These are phyloP conservation scores for Talaromyces sp. DNA, from an alignment of 2,329 filamentous ascomycete species.

Conservation along the genomic window DNA sequence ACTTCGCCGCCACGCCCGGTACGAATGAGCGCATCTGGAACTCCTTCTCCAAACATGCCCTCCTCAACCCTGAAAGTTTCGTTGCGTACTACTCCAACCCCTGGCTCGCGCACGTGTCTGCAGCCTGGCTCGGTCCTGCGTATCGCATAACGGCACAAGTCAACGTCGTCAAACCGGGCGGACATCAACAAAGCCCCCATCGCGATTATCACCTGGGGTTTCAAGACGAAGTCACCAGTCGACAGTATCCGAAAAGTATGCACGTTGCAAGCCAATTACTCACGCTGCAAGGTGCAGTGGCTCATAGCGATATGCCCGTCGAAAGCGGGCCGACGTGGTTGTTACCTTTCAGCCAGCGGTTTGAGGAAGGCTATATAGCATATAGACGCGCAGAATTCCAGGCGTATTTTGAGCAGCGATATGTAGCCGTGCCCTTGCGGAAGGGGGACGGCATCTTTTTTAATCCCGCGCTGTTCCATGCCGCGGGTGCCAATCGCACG, in stretches of 20 bases:
- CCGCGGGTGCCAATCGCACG: neutral
- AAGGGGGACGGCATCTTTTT: neutral
- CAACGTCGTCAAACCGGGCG: neutral
- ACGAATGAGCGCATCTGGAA: conserved; percentile 61
- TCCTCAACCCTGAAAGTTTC: conserved; percentile 49
- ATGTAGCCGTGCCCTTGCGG: neutral
- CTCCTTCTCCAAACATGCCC: conserved; percentile 59
- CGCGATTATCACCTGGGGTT: neutral
- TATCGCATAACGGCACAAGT: neutral
- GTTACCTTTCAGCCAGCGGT: neutral
- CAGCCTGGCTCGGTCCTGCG: neutral
- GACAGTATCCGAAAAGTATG: neutral
- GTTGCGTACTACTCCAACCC: conserved; percentile 57
- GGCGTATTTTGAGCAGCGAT: neutral
- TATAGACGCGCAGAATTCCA: neutral
- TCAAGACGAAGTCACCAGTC: neutral
- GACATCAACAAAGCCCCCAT: neutral
- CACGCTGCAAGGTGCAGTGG: neutral
- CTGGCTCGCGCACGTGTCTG: conserved; percentile 43
- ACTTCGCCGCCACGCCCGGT: conserved; percentile 43
- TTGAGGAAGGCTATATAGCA: neutral
- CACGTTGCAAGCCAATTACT: neutral
- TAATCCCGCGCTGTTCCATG: neutral
- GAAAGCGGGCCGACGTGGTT: neutral
- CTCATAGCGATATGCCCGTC: neutral